phyloP scores from a whole-genome alignment of 2,329 filamentous ascomycete species.

The Epichloe aotearoae region DNA sequence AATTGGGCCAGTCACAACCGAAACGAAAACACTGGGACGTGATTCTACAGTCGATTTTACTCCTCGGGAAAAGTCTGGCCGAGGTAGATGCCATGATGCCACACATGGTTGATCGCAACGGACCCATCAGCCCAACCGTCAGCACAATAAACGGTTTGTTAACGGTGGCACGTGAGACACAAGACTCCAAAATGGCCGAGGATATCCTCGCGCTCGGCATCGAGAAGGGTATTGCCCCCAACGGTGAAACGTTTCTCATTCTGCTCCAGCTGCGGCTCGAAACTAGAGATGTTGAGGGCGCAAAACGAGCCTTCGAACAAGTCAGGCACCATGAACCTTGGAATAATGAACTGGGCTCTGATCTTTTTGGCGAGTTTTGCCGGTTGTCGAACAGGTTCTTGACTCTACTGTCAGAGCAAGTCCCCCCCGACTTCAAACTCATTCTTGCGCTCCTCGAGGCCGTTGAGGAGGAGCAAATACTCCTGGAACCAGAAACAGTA shows the following conservation, averaged over 20 bases:
- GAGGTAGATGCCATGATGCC: constrained; percentile 41
- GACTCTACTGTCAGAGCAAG: constrained; percentile 48
- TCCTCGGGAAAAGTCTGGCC: constrained; percentile 50
- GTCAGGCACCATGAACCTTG: constrained; percentile 20
- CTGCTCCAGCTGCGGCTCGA: constrained; percentile 66
- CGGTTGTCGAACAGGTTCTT: constrained; percentile 59
- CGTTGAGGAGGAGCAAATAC: constrained; percentile 55
- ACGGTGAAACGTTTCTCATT: constrained; percentile 58
- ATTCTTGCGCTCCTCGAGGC: constrained; percentile 63
- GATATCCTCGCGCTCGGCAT: constrained; percentile 55
- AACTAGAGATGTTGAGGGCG: constrained; percentile 58
- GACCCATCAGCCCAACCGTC: constrained; percentile 45
- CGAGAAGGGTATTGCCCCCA: constrained; percentile 50
- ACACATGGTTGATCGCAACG: constrained; percentile 54
- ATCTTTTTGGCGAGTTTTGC: constrained; percentile 38
- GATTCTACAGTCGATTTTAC: constrained; percentile 59
- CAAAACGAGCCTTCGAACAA: constrained; percentile 48
- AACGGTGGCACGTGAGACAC: constrained; percentile 53
- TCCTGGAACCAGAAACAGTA: constrained; percentile 62
- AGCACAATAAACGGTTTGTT: constrained; percentile 67
- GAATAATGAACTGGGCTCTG: constrained; percentile 29
- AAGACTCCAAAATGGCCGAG: constrained; percentile 60
- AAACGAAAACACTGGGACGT: constrained; percentile 54
- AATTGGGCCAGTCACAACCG: constrained; percentile 32
- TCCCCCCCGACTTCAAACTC: constrained; percentile 48